These are phyloP conservation scores for Mollisiaceae sp. DNA, from an alignment of 2,329 filamentous ascomycete genomes.

Conservation along the genomic window DNA sequence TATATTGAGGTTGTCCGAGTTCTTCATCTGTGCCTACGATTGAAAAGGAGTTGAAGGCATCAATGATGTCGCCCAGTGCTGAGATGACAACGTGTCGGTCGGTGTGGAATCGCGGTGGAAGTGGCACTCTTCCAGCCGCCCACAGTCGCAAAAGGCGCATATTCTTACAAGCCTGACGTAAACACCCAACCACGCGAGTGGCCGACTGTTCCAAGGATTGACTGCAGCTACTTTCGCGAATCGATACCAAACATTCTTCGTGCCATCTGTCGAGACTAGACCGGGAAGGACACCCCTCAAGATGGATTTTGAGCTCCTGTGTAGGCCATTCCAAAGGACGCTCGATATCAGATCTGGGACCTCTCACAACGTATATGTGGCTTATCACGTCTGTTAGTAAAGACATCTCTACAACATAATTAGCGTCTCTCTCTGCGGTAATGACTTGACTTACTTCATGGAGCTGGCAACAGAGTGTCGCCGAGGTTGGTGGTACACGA, in stretches of 20 bases:
- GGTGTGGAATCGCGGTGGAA: background rate
- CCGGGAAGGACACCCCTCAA: background rate
- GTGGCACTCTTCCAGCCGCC: background rate
- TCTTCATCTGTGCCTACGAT: background rate
- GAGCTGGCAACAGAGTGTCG: background rate
- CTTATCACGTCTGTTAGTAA: background rate
- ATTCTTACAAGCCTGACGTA: background rate
- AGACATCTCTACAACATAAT: background rate
- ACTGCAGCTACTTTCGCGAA: background rate
- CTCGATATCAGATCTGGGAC: background rate
- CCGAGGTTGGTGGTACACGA: background rate
- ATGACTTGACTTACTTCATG: background rate
- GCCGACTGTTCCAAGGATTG: background rate
- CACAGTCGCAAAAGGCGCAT: background rate
- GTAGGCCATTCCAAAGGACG: background rate
- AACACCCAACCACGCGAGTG: background rate
- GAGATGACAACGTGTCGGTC: constrained; percentile 1
- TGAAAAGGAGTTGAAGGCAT: background rate
- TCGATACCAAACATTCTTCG: background rate
- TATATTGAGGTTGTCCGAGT: background rate
- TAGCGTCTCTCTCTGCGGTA: background rate
- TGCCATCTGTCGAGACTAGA: background rate
- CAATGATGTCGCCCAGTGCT: background rate
- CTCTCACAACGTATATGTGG: background rate
- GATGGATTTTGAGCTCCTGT: background rate